A percentile compares a stretch with the other conserved stretches of the same genome.
These are phyloP conservation scores for Russula abietina DNA, from an alignment of 768 basidiomycete species.

Conservation along the genomic window DNA sequence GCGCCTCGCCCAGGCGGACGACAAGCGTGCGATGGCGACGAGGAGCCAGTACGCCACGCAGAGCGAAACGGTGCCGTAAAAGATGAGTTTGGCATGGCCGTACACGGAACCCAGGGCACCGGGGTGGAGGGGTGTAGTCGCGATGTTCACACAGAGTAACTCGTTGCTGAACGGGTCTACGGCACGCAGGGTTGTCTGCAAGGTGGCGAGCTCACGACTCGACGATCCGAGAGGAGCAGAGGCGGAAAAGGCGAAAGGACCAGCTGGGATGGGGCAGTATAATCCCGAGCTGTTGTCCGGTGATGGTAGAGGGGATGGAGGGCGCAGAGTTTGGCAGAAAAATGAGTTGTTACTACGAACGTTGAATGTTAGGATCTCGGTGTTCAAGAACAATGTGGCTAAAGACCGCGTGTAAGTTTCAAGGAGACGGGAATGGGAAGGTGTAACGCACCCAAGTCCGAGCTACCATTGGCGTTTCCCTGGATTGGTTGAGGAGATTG, in stretches of 20 bases:
- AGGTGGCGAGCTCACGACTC: constrained; percentile 71
- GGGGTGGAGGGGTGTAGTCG: constrained; percentile 70
- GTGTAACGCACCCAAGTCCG: constrained; percentile 53
- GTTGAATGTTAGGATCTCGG: constrained; percentile 71
- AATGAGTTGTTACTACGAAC: constrained; percentile 65
- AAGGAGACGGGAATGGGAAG: constrained; percentile 1
- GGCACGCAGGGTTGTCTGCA: constrained; percentile 77
- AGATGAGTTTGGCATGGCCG: constrained; percentile 58
- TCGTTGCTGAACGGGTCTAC: constrained; percentile 83
- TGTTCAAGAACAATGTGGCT: constrained; percentile 86
- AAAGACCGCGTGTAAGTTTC: constrained; percentile 21
- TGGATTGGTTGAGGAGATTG: constrained; percentile 50
- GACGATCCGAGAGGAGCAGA: constrained; percentile 56
- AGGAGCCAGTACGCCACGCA: constrained; percentile 76
- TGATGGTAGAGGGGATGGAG: constrained; percentile 63
- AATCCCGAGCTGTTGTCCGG: constrained; percentile 29
- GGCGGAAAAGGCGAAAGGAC: constrained; percentile 76
- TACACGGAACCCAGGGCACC: constrained; percentile 50
- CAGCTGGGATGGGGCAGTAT: constrained; percentile 76
- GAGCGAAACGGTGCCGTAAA: constrained; percentile 69
- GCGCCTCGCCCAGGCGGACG: constrained; percentile 81
- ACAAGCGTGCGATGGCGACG: constrained; percentile 73
- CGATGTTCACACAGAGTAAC: constrained; percentile 74
- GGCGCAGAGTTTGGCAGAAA: constrained; percentile 73
- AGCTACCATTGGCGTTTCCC: constrained; percentile 53